phyloP scores from a whole-genome alignment of 805 yeast species.

The Starmerella gropengiesseri region DNA sequence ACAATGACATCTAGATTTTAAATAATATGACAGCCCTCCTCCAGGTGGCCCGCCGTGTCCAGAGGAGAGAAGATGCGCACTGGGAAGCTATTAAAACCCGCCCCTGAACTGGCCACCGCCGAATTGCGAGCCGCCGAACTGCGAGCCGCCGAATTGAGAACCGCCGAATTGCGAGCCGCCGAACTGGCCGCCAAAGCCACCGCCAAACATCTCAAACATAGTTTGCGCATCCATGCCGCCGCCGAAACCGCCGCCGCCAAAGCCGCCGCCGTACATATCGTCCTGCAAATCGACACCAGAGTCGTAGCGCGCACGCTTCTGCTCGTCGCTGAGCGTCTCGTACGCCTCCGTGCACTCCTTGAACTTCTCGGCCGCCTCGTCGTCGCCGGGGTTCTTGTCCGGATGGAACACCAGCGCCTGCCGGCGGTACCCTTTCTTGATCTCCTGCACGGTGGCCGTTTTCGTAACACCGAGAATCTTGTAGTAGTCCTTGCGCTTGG shows the following conservation, averaged over 20 bases:
- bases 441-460: conserved; percentile 42
- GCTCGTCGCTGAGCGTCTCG: conserved; percentile 72
- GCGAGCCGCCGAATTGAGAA: conserved; percentile 17
- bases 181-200: conserved; percentile 15
- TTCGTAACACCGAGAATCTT: conserved; percentile 45
- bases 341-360: conserved; percentile 82
- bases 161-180: conserved; percentile 21
- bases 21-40: neutral
- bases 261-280: conserved; percentile 50
- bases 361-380: conserved; percentile 86
- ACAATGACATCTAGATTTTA: no score
- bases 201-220: conserved; percentile 34
- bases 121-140: conserved; percentile 11
- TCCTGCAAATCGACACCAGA: conserved; percentile 62
- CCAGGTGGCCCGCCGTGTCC: neutral
- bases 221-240: conserved; percentile 32
- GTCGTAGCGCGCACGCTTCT: conserved; percentile 83
- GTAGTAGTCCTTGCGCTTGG: conserved; percentile 44
- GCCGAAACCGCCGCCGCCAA: conserved; percentile 44
- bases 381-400: conserved; percentile 54
- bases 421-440: conserved; percentile 66
- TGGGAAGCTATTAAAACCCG: neutral
- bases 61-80: neutral
- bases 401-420: conserved; percentile 69
- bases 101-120: conserved; percentile 10